These are phyloP conservation scores for Pisolithus orientalis DNA, from an alignment of 768 basidiomycete species.

Conservation along the genomic window DNA sequence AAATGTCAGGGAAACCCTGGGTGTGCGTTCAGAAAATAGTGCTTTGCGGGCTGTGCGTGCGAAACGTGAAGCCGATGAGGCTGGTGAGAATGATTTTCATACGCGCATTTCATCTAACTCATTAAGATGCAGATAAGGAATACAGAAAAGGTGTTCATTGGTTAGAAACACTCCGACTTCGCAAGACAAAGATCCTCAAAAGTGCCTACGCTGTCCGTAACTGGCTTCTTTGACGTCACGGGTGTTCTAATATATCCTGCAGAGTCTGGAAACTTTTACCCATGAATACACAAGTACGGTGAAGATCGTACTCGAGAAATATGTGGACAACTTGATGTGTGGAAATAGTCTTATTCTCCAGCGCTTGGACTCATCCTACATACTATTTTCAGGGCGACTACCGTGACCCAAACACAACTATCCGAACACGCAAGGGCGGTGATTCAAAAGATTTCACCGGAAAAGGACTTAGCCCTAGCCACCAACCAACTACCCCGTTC, in stretches of 20 bases:
- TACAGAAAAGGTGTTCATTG: constrained; percentile 87
- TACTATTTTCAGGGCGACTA: constrained; percentile 57
- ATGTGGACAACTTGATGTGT: constrained; percentile 72
- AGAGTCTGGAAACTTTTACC: constrained; percentile 81
- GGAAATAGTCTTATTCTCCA: constrained; percentile 1
- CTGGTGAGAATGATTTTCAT: constrained; percentile 43
- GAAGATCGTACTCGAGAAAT: constrained; percentile 60
- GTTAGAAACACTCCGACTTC: constrained; percentile 84
- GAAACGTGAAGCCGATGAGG: constrained; percentile 88
- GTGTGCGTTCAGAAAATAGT: constrained; percentile 51
- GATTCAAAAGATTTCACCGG: constrained; percentile 62
- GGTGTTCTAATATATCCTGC: constrained; percentile 7
- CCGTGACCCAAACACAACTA: constrained; percentile 67
- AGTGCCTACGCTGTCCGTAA: constrained; percentile 66
- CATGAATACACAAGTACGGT: constrained; percentile 62
- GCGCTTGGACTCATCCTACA: not conserved
- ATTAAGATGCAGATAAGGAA: constrained; percentile 60
- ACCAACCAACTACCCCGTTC: constrained; percentile 53
- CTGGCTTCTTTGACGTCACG: not conserved
- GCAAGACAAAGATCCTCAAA: constrained; percentile 75
- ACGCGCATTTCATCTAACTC: not conserved
- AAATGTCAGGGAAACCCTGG: constrained; percentile 52
- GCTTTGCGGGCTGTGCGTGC: constrained; percentile 73
- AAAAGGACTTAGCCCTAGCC: constrained; percentile 59
- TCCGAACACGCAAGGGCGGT: constrained; percentile 56